Evolutionary conservation across 805 yeast species (phyloP).

Genomic region (Danielia reshetovae): DNA sequence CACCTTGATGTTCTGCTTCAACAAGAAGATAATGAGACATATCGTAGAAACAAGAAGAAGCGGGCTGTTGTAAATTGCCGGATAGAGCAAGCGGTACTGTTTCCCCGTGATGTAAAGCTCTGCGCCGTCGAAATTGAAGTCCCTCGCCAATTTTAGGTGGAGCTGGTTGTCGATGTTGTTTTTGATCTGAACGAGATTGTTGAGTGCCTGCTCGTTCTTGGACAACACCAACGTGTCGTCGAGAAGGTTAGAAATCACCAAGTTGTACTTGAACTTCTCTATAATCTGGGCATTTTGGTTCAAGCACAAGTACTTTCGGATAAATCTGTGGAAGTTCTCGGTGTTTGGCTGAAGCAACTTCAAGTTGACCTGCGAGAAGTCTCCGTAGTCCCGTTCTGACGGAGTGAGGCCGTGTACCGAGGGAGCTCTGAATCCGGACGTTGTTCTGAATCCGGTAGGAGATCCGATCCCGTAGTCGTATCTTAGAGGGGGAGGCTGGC

Average conservation of each 20-base stretch:
- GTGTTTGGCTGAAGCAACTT: slow-evolving; percentile 6
- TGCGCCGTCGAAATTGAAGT: slow-evolving; percentile 22
- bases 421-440: neutral
- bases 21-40: slow-evolving; percentile 23
- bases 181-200: slow-evolving; percentile 10
- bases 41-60: slow-evolving; percentile 19
- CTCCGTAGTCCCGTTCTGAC: neutral
- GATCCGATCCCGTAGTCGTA: too few species aligned
- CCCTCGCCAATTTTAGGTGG: slow-evolving; percentile 1
- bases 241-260: slow-evolving; percentile 34
- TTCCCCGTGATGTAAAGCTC: slow-evolving; percentile 13
- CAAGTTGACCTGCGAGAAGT: neutral
- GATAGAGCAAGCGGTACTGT: slow-evolving; percentile 15
- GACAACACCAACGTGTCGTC: slow-evolving; percentile 41
- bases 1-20: slow-evolving; percentile 18
- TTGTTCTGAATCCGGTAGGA: neutral
- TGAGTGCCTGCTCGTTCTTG: slow-evolving; percentile 36
- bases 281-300: slow-evolving; percentile 21
- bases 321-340: slow-evolving; percentile 20
- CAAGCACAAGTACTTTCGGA: slow-evolving; percentile 24
- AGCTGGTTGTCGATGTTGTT: slow-evolving; percentile 2
- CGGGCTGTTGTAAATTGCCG: slow-evolving; percentile 5
- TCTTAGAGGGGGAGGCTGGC: slow-evolving; percentile 10
- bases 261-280: slow-evolving; percentile 40
- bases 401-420: neutral